A percentile compares a stretch with the other conserved stretches of the same genome.
These are phyloP conservation scores for Ganoderma leucocontextum DNA, from an alignment of 1,284 basidiomycete species.

Conservation along the genomic window DNA sequence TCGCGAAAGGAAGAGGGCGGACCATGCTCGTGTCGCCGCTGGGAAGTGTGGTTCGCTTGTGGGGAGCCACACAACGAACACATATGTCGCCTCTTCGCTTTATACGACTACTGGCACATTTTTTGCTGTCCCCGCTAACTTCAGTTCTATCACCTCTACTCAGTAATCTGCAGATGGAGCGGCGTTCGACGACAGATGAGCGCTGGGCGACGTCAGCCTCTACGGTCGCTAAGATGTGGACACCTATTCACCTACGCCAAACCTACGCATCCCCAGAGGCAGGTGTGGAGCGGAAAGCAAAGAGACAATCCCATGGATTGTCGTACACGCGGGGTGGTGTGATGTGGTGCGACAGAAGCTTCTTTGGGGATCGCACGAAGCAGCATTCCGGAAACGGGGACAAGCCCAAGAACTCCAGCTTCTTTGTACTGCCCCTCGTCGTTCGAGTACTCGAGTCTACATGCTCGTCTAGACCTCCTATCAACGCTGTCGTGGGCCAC, in stretches of 20 bases:
- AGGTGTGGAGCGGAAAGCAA: not conserved
- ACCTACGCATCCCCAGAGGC: not conserved
- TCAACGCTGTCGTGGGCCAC: not conserved
- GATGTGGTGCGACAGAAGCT: not conserved
- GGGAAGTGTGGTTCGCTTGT: not conserved
- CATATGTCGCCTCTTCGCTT: not conserved
- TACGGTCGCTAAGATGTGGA: not conserved
- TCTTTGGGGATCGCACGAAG: not conserved
- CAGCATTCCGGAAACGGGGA: not conserved
- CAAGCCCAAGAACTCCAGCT: not conserved
- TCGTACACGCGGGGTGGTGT: not conserved
- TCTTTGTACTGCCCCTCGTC: not conserved
- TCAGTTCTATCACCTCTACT: not conserved
- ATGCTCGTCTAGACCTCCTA: not conserved
- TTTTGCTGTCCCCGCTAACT: not conserved
- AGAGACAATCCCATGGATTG: not conserved
- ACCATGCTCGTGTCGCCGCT: not conserved
- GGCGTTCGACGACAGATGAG: slow-evolving; percentile 2
- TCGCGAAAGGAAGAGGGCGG: not conserved
- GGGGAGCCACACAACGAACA: not conserved
- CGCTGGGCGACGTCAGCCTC: not conserved
- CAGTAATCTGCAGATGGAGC: not conserved
- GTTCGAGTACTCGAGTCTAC: not conserved
- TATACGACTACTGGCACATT: not conserved
- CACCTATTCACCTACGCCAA: slow-evolving; percentile 1